phyloP scores from a whole-genome alignment of 2,329 filamentous ascomycete species.

The Coleophoma crateriformis region DNA sequence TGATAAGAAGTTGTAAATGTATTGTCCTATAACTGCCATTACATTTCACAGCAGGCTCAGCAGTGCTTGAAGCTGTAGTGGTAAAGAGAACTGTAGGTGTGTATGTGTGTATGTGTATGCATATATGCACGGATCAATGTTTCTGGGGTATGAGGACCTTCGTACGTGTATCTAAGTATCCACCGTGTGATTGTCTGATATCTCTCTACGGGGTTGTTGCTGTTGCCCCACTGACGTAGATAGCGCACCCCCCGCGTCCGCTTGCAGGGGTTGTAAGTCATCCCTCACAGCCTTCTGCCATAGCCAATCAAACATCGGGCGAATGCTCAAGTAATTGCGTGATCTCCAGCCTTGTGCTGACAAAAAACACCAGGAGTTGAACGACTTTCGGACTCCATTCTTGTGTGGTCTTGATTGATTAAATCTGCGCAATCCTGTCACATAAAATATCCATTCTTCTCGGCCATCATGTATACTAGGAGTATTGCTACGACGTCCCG shows the following conservation, averaged over 20 bases:
- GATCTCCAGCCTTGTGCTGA: background rate
- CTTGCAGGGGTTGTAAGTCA: too few relatives aligned
- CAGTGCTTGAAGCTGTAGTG: background rate
- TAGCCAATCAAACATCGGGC: background rate
- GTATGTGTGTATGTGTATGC: too few relatives aligned
- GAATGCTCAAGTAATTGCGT: background rate
- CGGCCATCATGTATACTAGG: slow-evolving; percentile 17
- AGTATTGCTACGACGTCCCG: slow-evolving; percentile 14
- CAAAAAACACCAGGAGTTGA: background rate
- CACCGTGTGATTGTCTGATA: too few relatives aligned
- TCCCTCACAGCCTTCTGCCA: too few relatives aligned
- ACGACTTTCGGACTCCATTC: too few relatives aligned
- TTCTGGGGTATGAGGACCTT: too few relatives aligned
- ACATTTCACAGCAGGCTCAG: background rate
- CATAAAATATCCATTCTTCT: background rate
- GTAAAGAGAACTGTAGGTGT: background rate
- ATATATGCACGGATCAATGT: too few relatives aligned
- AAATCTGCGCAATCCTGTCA: too few relatives aligned
- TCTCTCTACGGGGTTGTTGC: too few relatives aligned
- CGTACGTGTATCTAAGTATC: too few relatives aligned
- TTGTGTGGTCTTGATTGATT: too few relatives aligned
- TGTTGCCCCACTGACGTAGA: background rate
- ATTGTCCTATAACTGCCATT: slow-evolving; percentile 1
- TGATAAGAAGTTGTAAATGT: background rate
- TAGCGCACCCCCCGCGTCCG: background rate